These are phyloP conservation scores for Kwoniella shandongensis DNA, from an alignment of 768 basidiomycete genomes.

Conservation along the genomic window DNA sequence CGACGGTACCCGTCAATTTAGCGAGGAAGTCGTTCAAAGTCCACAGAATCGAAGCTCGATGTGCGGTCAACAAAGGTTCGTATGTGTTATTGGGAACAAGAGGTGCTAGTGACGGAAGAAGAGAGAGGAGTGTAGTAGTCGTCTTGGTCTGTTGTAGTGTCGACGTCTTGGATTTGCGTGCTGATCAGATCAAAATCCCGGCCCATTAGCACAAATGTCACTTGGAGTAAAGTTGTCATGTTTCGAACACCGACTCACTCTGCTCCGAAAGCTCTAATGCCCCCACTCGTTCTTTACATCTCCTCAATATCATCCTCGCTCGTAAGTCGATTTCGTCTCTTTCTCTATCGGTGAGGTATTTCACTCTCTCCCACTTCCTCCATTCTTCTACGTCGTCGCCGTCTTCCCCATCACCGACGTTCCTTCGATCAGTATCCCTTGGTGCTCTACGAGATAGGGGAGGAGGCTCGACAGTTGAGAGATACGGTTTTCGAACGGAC, in stretches of 20 bases:
- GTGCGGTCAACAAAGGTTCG: conserved; percentile 70
- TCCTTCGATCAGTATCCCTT: neutral
- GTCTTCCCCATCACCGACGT: conserved; percentile 14
- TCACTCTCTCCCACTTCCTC: conserved; percentile 47
- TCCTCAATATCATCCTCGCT: conserved; percentile 76
- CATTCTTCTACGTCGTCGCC: conserved; percentile 32
- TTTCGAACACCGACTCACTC: conserved; percentile 62
- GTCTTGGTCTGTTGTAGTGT: conserved; percentile 28
- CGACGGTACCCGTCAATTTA: conserved; percentile 72
- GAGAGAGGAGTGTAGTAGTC: conserved; percentile 12
- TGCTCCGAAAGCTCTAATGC: conserved; percentile 86
- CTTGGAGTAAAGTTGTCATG: neutral
- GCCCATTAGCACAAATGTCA: too few relatives aligned
- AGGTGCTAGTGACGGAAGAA: conserved; percentile 62
- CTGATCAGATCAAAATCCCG: too few relatives aligned
- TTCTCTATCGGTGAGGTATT: conserved; percentile 75
- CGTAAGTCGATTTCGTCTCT: conserved; percentile 94
- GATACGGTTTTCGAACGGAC: conserved; percentile 78
- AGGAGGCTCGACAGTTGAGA: conserved; percentile 62
- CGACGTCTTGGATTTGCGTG: conserved; percentile 16
- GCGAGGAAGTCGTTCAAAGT: conserved; percentile 79
- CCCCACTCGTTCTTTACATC: conserved; percentile 81
- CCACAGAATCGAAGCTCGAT: conserved; percentile 90
- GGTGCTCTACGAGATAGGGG: conserved; percentile 42
- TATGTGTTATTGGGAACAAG: conserved; percentile 56